Evolutionary conservation across 73 alveolate genomes (phyloP).

Genomic region (Paramecium sonneborni): DNA sequence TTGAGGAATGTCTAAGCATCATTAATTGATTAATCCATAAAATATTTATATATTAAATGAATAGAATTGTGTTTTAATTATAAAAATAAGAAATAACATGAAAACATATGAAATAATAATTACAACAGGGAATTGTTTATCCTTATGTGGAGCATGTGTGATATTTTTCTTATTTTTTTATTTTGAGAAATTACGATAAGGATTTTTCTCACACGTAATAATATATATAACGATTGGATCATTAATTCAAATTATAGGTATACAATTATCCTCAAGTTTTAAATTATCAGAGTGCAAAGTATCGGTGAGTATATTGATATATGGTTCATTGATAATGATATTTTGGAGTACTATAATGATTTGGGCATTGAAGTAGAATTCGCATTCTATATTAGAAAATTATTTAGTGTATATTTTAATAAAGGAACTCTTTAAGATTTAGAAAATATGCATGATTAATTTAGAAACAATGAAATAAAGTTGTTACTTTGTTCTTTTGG

Average conservation of each 20-base stretch:
- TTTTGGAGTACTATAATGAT: background rate
- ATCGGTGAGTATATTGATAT: background rate
- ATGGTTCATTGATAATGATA: background rate
- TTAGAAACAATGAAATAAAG: background rate
- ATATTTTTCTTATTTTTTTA: background rate
- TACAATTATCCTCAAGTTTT: background rate
- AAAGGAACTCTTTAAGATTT: background rate
- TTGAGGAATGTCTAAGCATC: background rate
- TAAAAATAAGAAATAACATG: background rate
- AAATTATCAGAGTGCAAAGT: background rate
- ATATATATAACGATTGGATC: background rate
- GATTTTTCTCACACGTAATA: background rate
- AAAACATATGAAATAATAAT: background rate
- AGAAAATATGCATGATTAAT: background rate
- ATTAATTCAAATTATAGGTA: background rate
- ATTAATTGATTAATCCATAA: background rate
- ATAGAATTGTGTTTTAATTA: background rate
- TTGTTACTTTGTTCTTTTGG: background rate
- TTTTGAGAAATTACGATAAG: background rate
- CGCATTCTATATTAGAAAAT: background rate
- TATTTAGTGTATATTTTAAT: background rate
- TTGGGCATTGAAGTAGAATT: background rate
- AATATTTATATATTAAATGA: background rate
- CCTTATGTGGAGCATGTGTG: background rate
- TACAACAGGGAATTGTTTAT: background rate